Evolutionary conservation across 176 grass and related monocot genomes (phyloP).

Genomic region (Zizania latifolia): DNA sequence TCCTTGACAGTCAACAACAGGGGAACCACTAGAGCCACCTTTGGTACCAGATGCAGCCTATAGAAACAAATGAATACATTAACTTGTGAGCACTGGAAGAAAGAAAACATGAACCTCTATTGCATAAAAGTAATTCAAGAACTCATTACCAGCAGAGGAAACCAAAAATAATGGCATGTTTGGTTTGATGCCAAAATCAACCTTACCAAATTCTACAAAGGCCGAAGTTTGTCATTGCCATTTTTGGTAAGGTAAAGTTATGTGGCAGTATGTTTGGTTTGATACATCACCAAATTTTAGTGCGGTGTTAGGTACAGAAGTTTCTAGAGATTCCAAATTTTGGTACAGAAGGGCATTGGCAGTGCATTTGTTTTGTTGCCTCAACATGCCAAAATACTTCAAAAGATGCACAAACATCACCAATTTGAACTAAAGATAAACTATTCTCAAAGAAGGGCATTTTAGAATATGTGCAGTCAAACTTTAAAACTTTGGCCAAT

Average conservation of each 20-base stretch:
- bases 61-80: conserved; percentile 27
- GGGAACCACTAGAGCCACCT: conserved; percentile 98
- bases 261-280: too few species aligned
- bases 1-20: conserved; percentile 95
- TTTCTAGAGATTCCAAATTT: too few species aligned
- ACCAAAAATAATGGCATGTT: neutral
- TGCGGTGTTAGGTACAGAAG: too few species aligned
- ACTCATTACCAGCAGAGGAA: neutral
- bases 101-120: neutral
- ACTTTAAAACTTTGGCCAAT: neutral
- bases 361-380: too few species aligned
- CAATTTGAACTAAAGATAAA: neutral
- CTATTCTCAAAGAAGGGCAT: neutral
- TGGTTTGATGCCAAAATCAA: neutral
- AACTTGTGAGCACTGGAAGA: neutral
- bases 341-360: too few species aligned
- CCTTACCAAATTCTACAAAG: neutral
- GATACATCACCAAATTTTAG: too few species aligned
- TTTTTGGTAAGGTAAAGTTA: too few species aligned
- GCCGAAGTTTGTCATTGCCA: too few species aligned
- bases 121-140: conserved; percentile 7
- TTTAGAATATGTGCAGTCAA: neutral
- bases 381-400: neutral
- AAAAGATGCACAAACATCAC: neutral
- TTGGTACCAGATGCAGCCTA: conserved; percentile 98